These are phyloP conservation scores for Starmerella bombi DNA, from an alignment of 805 yeast genomes.

Conservation along the genomic window DNA sequence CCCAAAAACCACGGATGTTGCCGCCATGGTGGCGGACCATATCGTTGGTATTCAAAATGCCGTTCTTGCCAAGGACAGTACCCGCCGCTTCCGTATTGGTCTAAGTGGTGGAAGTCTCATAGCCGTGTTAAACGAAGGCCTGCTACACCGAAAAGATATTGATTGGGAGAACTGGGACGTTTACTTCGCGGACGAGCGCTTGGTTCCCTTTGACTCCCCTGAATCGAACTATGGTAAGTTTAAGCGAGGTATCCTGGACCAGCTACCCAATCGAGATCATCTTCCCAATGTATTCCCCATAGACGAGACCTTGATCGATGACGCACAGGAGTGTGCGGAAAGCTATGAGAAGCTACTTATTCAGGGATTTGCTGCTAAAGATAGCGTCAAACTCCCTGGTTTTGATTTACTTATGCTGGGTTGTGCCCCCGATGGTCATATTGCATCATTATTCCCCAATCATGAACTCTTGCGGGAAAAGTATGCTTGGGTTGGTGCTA, in stretches of 20 bases:
- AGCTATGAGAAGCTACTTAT: constrained; percentile 75
- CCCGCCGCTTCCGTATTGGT: constrained; percentile 72
- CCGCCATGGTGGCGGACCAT: constrained; percentile 95
- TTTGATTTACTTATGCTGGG: constrained; percentile 85
- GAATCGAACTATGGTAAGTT: constrained; percentile 88
- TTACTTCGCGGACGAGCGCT: constrained; percentile 90
- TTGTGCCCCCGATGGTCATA: constrained; percentile 98
- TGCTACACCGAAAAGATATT: constrained; percentile 59
- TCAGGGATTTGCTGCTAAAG: constrained; percentile 87
- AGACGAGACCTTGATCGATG: constrained; percentile 51
- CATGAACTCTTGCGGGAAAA: constrained; percentile 79
- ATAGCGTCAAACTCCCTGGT: constrained; percentile 88
- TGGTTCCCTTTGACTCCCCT: constrained; percentile 71
- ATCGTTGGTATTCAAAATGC: constrained; percentile 76
- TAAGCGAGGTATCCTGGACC: constrained; percentile 67
- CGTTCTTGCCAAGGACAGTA: constrained; percentile 33
- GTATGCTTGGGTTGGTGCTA: constrained; percentile 91
- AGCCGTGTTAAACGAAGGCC: constrained; percentile 74
- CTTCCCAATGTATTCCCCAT: constrained; percentile 71
- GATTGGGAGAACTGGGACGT: constrained; percentile 93
- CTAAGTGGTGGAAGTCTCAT: constrained; percentile 87
- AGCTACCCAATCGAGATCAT: constrained; percentile 37
- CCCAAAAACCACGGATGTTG: constrained; percentile 78
- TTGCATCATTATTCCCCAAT: constrained; percentile 90
- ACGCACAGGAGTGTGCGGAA: constrained; percentile 80